Evolutionary conservation across 345 rosid species (phyloP), one percentile per base, ranked within the genome.

Genomic region (Ailanthus altissimus): DNA sequence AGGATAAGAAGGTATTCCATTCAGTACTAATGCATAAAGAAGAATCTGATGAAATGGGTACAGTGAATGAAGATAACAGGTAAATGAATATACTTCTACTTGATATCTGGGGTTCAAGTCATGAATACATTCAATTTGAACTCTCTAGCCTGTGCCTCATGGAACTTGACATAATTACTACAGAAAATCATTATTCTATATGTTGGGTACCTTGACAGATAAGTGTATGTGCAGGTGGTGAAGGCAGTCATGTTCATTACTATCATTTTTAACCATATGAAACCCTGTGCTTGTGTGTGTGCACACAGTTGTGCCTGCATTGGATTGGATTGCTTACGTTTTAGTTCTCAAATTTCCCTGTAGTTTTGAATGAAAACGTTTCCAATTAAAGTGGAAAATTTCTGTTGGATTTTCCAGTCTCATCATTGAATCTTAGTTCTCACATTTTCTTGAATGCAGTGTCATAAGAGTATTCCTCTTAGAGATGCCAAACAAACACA

Each of bases 1-100:
- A 90, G 97, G 94, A 94, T 49, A 85, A 84, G 83, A 84, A 78
- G 72, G 84, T 78, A 66, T 83, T 89, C 74, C 78, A 86, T 57
- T 81, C 87, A 5, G 73, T 81, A 69, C 81, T 86, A 80, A 83
- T 81, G 64, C 40, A 49, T 74, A 72, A 85, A 81, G 87, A 83
- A 76, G 84, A 84, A 71, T 69, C 76, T 72, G 59, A 75, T 72
- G 56, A 73, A 69, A 72, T 74, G 61, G 43, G 54, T 42, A 78
- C 72, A 45, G 56, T 76, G 46, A 72, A 80, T 60, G 83, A 81
- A 80, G 79, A 81, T 76, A 75, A 77, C 47, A 68, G 91, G 95
- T 89, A 80, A 82, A 65, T 46, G 14, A 47, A 59, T 49, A 10
- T 12, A 61, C 61, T 58, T 75, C 64, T 61, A 6, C 38, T 51